Base-by-base conservation (phyloP, 768 basidiomycete species). In the Mycena olivaceomarginata region DNA sequence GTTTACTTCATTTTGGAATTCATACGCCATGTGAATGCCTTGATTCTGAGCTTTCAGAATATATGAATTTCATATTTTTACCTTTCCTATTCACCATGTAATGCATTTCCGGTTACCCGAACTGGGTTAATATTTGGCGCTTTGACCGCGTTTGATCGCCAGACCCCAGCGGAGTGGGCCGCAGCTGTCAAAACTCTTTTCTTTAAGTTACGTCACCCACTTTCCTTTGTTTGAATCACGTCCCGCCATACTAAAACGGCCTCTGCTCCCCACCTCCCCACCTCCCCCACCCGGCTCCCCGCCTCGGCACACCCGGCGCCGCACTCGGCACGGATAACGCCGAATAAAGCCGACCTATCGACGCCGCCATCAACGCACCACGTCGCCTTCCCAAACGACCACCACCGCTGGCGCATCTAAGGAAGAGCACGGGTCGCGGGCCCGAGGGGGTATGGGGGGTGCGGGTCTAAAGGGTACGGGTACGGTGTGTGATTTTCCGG, bases 101-200 rank as follows among this genome's bases (percentile, higher is more conserved):
- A 41, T 62, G 22, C 18, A 62, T 62, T 62, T 62, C 60, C 60
- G 60, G 40, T 41, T 39, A 62, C 60, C 60, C 37, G 40, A 41
- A 62, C 37, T 62, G 60, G 60, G 60, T 62, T 40, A 41, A 62
- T 62, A 62, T 62, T 40, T 62, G 37, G 60, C 60, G 60, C 60
- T 62, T 62, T 62, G 60, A 62, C 60, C 60, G 60, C 37, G 37
- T 62, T 62, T 62, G 39, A 62, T 62, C 60, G 57, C 57, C 57
- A 59, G 57, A 59, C 57, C 57, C 57, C 57, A 59, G 22, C 57
- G 57, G 25, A 59, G 57, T 59, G 57, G 57, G 57, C 57, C 57
- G 57, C 57, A 59, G 57, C 57, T 59, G 22, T 59, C 57, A 48
- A 59, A 59, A 59, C 57, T 59, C 57, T 59, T 59, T 59, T 48